Percentiles rank a stretch among this genome's conserved stretches.
These are phyloP conservation scores for Dissophora globulifera DNA, from an alignment of 192 early-diverging fungal species.

Conservation along the genomic window DNA sequence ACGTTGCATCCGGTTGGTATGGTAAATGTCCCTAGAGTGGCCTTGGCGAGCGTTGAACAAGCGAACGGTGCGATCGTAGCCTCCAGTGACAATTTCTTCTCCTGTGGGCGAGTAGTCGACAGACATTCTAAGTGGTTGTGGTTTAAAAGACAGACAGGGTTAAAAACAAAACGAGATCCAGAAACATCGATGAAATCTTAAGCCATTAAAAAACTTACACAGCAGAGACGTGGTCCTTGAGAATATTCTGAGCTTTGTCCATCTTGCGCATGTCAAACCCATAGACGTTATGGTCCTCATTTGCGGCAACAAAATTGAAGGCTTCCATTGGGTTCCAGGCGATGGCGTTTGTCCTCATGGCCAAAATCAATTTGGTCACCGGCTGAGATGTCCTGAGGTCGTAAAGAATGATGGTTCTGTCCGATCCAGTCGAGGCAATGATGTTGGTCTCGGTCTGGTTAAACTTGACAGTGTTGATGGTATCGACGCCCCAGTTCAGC, in stretches of 20 bases:
- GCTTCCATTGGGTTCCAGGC: conserved; percentile 99
- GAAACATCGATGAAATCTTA: too few relatives aligned
- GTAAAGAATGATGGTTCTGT: conserved; percentile 94
- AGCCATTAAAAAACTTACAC: conserved; percentile 73
- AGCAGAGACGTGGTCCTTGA: conserved; percentile 97
- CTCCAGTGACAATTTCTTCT: conserved; percentile 93
- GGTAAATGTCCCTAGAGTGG: conserved; percentile 93
- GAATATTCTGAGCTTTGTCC: conserved; percentile 83
- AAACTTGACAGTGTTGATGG: conserved; percentile 93
- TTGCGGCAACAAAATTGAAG: conserved; percentile 93
- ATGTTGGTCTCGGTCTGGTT: conserved; percentile 97
- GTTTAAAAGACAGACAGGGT: neutral
- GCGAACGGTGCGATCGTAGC: conserved; percentile 94
- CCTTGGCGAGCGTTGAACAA: conserved; percentile 85
- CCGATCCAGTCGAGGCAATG: conserved; percentile 92
- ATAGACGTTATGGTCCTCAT: conserved; percentile 98
- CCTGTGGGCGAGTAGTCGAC: conserved; percentile 99
- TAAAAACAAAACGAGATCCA: conserved; percentile 14
- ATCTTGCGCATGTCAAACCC: conserved; percentile 98
- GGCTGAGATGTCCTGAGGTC: conserved; percentile 92
- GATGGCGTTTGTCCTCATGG: conserved; percentile 93
- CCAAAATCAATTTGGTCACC: conserved; percentile 85
- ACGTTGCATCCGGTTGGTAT: conserved; percentile 98
- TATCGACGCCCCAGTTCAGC: conserved; percentile 95
- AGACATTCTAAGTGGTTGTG: conserved; percentile 86